Evolutionary conservation across 192 early-diverging fungal genomes (phyloP).

Genomic region (Oehlia diaphana): DNA sequence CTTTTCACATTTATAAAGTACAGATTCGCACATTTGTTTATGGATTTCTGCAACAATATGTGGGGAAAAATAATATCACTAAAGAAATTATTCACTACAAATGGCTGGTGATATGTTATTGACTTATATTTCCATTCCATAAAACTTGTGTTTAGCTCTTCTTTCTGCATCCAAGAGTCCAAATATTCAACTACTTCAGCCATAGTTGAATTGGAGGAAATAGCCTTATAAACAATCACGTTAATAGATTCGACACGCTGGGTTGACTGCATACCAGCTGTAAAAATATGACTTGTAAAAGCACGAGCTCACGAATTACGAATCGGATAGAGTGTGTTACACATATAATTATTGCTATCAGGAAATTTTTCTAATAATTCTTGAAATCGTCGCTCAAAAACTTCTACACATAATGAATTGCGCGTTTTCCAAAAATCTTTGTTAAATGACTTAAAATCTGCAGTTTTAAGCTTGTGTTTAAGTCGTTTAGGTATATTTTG

Average conservation of each 20-base stretch:
- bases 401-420: too few relatives aligned
- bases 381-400: background rate
- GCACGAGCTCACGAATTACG: background rate
- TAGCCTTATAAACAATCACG: background rate
- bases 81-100: background rate
- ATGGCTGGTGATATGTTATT: too few relatives aligned
- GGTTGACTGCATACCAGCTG: background rate
- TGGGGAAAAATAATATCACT: background rate
- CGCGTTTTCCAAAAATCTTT: too few relatives aligned
- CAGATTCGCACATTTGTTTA: too few relatives aligned
- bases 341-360: background rate
- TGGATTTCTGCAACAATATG: too few relatives aligned
- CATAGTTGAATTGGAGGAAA: background rate
- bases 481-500: too few relatives aligned
- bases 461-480: too few relatives aligned
- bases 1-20: too few relatives aligned
- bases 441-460: too few relatives aligned
- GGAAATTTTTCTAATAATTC: background rate
- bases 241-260: background rate
- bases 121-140: background rate
- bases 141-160: background rate
- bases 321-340: background rate
- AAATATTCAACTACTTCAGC: background rate
- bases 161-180: background rate
- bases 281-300: constrained; percentile 15